Evolutionary conservation across 2,329 filamentous ascomycete genomes (phyloP).

Genomic region (Sclerotinia sclerotiorum): DNA sequence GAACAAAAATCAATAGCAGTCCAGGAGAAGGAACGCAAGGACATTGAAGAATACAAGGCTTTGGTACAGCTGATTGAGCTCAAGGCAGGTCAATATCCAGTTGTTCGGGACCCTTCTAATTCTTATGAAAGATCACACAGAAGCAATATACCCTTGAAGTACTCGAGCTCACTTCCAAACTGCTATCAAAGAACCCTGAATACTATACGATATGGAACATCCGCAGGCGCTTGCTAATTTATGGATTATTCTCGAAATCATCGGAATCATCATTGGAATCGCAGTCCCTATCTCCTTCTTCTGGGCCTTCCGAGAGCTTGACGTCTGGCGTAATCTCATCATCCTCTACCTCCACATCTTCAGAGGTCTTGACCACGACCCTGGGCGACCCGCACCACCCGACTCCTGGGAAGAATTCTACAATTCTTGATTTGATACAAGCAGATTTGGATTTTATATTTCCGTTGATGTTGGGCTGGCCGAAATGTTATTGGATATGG

Average conservation of each 20-base stretch:
- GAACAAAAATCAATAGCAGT: slow-evolving; percentile 66
- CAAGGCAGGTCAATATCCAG: slow-evolving; percentile 51
- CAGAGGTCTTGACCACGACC: slow-evolving; percentile 52
- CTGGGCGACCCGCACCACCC: slow-evolving; percentile 48
- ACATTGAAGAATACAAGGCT: slow-evolving; percentile 72
- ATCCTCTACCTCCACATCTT: slow-evolving; percentile 57
- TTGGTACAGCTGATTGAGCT: slow-evolving; percentile 67
- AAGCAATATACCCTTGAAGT: slow-evolving; percentile 49
- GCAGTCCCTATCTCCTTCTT: slow-evolving; percentile 56
- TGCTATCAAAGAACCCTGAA: slow-evolving; percentile 77
- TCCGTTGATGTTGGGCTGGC: slow-evolving; percentile 77
- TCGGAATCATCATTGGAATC: slow-evolving; percentile 53
- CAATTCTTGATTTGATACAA: slow-evolving; percentile 58
- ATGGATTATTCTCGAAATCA: slow-evolving; percentile 55
- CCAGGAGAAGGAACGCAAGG: slow-evolving; percentile 67
- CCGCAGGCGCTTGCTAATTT: slow-evolving; percentile 69
- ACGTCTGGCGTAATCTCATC: slow-evolving; percentile 62
- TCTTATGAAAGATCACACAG: slow-evolving; percentile 35
- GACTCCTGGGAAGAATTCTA: slow-evolving; percentile 53
- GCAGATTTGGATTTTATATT: slow-evolving; percentile 80
- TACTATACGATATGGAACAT: slow-evolving; percentile 92
- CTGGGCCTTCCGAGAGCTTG: slow-evolving; percentile 56
- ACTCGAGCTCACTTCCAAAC: slow-evolving; percentile 67
- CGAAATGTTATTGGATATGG: slow-evolving; percentile 99
- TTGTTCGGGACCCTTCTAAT: slow-evolving; percentile 26